Percentiles rank a stretch among this genome's conserved stretches.
These are phyloP conservation scores for Polytrichum commune DNA, from an alignment of 225 moss, liverwort and hornwort species.

Conservation along the genomic window DNA sequence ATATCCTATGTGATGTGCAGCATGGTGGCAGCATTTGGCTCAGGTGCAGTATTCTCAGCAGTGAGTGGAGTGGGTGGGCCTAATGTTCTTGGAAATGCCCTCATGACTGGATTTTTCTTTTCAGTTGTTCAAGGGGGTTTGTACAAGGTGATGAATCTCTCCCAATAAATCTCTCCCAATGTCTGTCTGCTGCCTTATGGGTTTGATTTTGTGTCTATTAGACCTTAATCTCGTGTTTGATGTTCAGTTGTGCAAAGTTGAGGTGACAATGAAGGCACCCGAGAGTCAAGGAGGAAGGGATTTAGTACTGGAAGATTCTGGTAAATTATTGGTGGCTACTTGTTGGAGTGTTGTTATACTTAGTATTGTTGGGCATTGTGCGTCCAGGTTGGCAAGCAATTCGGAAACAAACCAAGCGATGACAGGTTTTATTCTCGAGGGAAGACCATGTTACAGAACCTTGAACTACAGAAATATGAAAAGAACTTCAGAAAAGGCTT, in stretches of 20 bases:
- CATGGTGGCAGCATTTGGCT: conserved; percentile 92
- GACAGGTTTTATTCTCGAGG: conserved; percentile 61
- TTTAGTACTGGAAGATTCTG: background rate
- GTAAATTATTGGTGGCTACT: background rate
- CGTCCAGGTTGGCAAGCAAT: conserved; percentile 65
- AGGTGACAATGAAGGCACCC: too few species aligned
- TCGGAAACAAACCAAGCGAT: conserved; percentile 60
- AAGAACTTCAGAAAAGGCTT: conserved; percentile 89
- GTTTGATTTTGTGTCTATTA: too few species aligned
- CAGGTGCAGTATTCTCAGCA: conserved; percentile 88
- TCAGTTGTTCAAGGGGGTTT: conserved; percentile 87
- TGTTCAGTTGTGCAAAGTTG: too few species aligned
- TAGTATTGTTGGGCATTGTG: background rate
- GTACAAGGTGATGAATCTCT: conserved; percentile 48
- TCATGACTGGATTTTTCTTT: conserved; percentile 82
- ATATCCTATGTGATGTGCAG: conserved; percentile 32
- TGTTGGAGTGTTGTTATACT: background rate
- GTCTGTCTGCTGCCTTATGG: too few species aligned
- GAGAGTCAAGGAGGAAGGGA: too few species aligned
- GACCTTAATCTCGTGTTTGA: too few species aligned
- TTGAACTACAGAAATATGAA: conserved; percentile 74
- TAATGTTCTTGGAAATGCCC: conserved; percentile 80
- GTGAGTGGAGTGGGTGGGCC: conserved; percentile 93
- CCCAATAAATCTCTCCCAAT: too few species aligned
- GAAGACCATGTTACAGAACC: conserved; percentile 62